Percentiles rank a stretch among this genome's conserved stretches.
Evolutionary conservation across 495 filamentous ascomycete species (phyloP).

Genomic region (Penicillium coffeae): DNA sequence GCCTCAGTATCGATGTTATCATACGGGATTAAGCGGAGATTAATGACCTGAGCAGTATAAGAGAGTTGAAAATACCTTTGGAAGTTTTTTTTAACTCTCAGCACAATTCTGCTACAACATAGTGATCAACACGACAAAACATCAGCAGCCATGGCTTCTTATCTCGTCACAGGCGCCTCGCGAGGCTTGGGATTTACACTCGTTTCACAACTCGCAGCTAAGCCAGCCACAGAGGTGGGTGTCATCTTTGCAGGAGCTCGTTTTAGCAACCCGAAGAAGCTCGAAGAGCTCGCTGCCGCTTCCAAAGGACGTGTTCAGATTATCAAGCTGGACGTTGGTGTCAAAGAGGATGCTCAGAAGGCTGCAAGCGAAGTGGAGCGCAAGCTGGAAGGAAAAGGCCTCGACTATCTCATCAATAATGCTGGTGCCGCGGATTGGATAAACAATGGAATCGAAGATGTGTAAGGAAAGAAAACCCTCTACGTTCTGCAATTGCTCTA

Average conservation of each 20-base stretch:
- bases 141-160: constrained; percentile 22
- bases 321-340: constrained; percentile 42
- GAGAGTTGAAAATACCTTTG: too few species aligned
- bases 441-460: constrained; percentile 22
- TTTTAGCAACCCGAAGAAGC: constrained; percentile 19
- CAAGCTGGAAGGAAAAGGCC: constrained; percentile 34
- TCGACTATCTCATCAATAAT: constrained; percentile 55
- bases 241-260: constrained; percentile 38
- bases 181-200: constrained; percentile 55
- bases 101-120: too few species aligned
- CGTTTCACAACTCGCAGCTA: constrained; percentile 25
- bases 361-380: constrained; percentile 33
- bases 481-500: too few species aligned
- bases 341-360: constrained; percentile 38
- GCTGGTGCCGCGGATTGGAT: constrained; percentile 31
- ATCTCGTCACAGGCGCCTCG: constrained; percentile 38
- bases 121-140: constrained; percentile 2
- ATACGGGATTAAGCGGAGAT: neutral
- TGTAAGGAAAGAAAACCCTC: too few species aligned
- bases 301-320: constrained; percentile 37
- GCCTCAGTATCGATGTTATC: too few species aligned
- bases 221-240: constrained; percentile 27
- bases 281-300: constrained; percentile 19
- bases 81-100: too few species aligned
- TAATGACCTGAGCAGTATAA: neutral